Conservation (phyloP, 257 asterid genomes). For the Plectranthus barbatus region DNA sequence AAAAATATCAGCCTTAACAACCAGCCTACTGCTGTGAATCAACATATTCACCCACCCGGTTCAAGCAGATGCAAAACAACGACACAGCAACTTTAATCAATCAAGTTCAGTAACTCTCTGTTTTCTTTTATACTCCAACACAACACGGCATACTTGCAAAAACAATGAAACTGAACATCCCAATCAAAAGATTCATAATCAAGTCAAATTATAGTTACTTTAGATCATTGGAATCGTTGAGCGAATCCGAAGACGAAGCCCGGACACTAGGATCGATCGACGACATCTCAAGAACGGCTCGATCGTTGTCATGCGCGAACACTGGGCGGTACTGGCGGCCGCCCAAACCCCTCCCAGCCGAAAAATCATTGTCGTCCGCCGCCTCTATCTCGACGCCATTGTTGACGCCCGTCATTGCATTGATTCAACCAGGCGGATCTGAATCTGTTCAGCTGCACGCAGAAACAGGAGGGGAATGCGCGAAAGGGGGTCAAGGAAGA, state of each 20-base stretch:
- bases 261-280: constrained; percentile 38
- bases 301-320: constrained; percentile 59
- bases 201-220: constrained; percentile 25
- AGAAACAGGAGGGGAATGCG: background rate
- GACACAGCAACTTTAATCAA: background rate
- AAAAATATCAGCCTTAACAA: background rate
- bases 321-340: constrained; percentile 66
- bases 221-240: constrained; percentile 23
- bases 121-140: constrained; percentile 1
- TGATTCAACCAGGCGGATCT: constrained; percentile 29
- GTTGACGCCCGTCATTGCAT: constrained; percentile 42
- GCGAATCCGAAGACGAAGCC: constrained; percentile 37
- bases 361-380: constrained; percentile 39
- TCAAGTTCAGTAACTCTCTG: constrained; percentile 7
- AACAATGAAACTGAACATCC: background rate
- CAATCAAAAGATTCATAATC: constrained; percentile 13
- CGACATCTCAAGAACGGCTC: constrained; percentile 65
- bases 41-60: background rate
- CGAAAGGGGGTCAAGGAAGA: constrained; percentile 9
- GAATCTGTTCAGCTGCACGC: background rate
- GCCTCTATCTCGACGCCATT: constrained; percentile 44
- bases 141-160: background rate
- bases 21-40: background rate
- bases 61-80: background rate
- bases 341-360: constrained; percentile 42